Evolutionary conservation across 1,139 yeast species (phyloP).

Genomic region (Taphrina confusa): DNA sequence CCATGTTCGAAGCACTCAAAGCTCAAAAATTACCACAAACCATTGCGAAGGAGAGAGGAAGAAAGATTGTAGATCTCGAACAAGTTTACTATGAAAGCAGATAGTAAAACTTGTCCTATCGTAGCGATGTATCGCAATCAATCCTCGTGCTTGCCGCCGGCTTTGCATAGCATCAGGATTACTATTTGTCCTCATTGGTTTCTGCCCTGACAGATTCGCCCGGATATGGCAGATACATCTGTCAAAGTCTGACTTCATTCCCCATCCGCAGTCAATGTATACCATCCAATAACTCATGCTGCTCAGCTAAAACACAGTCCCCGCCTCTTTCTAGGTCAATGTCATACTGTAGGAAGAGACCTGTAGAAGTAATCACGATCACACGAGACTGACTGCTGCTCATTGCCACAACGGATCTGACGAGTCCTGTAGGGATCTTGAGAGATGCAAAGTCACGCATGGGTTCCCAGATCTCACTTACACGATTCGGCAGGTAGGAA

Average conservation of each 20-base stretch:
- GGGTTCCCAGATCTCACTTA: constrained; percentile 85
- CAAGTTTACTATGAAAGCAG: constrained; percentile 63
- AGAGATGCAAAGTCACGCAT: constrained; percentile 86
- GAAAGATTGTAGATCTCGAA: constrained; percentile 89
- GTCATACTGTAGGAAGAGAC: constrained; percentile 79
- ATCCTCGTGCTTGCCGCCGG: too few relatives aligned
- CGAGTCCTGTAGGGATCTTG: constrained; percentile 63
- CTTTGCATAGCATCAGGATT: too few relatives aligned
- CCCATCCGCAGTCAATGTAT: constrained; percentile 9
- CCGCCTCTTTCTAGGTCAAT: constrained; percentile 90
- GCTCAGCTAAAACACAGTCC: constrained; percentile 78
- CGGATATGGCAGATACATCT: too few relatives aligned
- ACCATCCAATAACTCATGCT: constrained; percentile 48
- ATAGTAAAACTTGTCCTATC: too few relatives aligned
- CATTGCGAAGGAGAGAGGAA: constrained; percentile 89
- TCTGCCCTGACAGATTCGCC: too few relatives aligned
- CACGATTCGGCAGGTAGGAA: constrained; percentile 77
- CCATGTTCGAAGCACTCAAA: constrained; percentile 80
- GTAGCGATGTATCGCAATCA: too few relatives aligned
- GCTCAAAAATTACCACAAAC: constrained; percentile 79
- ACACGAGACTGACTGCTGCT: constrained; percentile 57
- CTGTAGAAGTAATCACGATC: constrained; percentile 83
- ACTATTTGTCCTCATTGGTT: too few relatives aligned
- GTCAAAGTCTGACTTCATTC: too few relatives aligned
- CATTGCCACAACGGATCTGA: constrained; percentile 50